phyloP scores from a whole-genome alignment of 2,329 filamentous ascomycete genomes.

The Ambrosiella beaveri region DNA sequence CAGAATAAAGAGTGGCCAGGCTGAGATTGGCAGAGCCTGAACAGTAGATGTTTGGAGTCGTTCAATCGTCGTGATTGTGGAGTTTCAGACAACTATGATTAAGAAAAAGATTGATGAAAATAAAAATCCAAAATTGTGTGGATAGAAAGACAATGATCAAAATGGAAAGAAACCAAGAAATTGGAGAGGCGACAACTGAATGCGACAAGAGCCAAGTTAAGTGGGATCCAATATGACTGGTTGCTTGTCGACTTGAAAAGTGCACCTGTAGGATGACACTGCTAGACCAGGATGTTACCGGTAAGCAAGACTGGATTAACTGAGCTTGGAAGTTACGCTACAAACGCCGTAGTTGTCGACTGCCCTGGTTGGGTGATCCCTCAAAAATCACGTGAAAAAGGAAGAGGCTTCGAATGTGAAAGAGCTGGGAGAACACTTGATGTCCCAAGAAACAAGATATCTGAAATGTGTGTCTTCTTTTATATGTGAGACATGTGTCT shows the following conservation, averaged over 20 bases:
- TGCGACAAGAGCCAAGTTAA: conserved; percentile 1
- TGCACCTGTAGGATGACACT: conserved; percentile 1
- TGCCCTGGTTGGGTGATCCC: too few relatives aligned
- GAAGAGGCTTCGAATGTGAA: too few relatives aligned
- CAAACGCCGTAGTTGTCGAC: too few relatives aligned
- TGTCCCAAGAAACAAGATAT: too few relatives aligned
- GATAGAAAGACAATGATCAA: too few relatives aligned
- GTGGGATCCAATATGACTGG: background rate
- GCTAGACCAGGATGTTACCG: background rate
- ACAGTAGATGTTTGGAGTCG: background rate
- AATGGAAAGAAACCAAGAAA: conserved; percentile 1
- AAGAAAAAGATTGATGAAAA: background rate
- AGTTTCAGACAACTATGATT: background rate
- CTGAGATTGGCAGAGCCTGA: too few relatives aligned
- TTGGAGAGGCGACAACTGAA: background rate
- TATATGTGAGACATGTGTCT: too few relatives aligned
- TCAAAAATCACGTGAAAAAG: too few relatives aligned
- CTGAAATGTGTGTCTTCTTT: too few relatives aligned
- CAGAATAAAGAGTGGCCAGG: too few relatives aligned
- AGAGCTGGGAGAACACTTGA: too few relatives aligned
- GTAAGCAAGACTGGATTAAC: background rate
- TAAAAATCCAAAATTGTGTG: background rate
- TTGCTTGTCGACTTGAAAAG: background rate
- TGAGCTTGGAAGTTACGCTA: background rate
- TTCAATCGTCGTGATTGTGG: background rate